Evolutionary conservation across 768 basidiomycete species (phyloP), one percentile per base, ranked within the genome.

Genomic region (Naematelia encephala): DNA sequence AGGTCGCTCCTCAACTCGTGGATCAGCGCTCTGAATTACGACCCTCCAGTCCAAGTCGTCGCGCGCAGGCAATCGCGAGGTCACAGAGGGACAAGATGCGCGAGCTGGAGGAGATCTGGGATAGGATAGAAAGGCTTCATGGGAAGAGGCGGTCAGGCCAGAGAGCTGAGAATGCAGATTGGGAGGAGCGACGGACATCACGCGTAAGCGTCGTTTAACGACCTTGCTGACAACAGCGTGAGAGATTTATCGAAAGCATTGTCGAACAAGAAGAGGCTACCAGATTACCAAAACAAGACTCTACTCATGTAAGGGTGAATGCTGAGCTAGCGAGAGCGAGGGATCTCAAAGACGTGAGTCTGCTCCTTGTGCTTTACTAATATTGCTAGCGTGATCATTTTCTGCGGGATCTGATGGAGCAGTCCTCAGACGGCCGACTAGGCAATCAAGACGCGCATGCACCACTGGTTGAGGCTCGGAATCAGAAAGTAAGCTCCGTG

Each of bases 21-120:
- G 87, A 93, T 72, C 94, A 99, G 76, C 85, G 96, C 0, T 91
- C 89, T n/a, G 92, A 93, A 74, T 83, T 94, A 46, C 86, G 59
- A 51, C 44, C 28, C 19, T 10, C 22, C 28, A 44, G 45, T 23
- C 49, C n/a, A 14, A 29, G 63, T 16, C 23, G 48, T 29, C 22
- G 22, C 16, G 16, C 21, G 19, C 28, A 14, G 21, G 26, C 21
- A 27, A 45, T 39, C 30, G 45, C 50, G 23, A 49, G 44, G 23
- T 61, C 56, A 54, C 57, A 61, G 44, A 56, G 49, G 51, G 60
- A 83, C 58, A 87, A 85, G 75, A 82, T 81, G 70, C 81, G 81
- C 5, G 81, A 82, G 60, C 79, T 81, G 68, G 62, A 66, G 48
- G 61, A 70, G 59, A 76, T 78, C 25, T 78, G 76, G 74, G 62